phyloP scores from a whole-genome alignment of 1,139 yeast species.

The Lodderomyces parapsilosis region DNA sequence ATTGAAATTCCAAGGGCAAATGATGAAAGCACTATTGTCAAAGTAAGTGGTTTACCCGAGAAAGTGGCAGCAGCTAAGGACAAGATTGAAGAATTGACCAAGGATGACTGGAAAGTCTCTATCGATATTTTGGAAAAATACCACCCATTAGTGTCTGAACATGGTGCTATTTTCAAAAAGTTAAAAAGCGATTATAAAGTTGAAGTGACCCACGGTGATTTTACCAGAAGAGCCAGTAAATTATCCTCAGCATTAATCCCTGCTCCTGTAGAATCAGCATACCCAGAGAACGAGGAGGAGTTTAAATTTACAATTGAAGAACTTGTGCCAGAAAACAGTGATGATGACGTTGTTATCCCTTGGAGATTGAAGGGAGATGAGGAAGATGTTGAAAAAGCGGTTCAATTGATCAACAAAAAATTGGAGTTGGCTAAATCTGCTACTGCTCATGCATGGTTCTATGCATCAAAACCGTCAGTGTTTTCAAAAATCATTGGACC shows the following conservation, averaged over 20 bases:
- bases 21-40: slow-evolving; percentile 44
- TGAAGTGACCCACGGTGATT: slow-evolving; percentile 62
- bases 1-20: slow-evolving; percentile 69
- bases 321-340: slow-evolving; percentile 16
- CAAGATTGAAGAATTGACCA: slow-evolving; percentile 51
- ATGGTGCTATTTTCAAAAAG: slow-evolving; percentile 63
- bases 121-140: slow-evolving; percentile 57
- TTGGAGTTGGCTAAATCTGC: slow-evolving; percentile 35
- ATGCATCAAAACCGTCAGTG: slow-evolving; percentile 30
- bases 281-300: slow-evolving; percentile 40
- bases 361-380: slow-evolving; percentile 62
- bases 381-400: slow-evolving; percentile 39
- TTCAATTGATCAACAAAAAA: slow-evolving; percentile 33
- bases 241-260: slow-evolving; percentile 45
- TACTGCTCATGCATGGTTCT: slow-evolving; percentile 35
- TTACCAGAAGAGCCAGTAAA: slow-evolving; percentile 49
- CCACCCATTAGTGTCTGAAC: slow-evolving; percentile 65
- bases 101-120: slow-evolving; percentile 46
- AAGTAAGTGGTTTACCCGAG: slow-evolving; percentile 61
- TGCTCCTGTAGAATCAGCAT: slow-evolving; percentile 48
- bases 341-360: slow-evolving; percentile 42
- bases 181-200: slow-evolving; percentile 56
- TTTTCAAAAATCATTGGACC: slow-evolving; percentile 71
- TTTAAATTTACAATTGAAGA: slow-evolving; percentile 46
- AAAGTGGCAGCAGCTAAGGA: slow-evolving; percentile 56